Evolutionary conservation across 2,329 filamentous ascomycete genomes (phyloP).

Genomic region (Aspergillus pseudotamarii): DNA sequence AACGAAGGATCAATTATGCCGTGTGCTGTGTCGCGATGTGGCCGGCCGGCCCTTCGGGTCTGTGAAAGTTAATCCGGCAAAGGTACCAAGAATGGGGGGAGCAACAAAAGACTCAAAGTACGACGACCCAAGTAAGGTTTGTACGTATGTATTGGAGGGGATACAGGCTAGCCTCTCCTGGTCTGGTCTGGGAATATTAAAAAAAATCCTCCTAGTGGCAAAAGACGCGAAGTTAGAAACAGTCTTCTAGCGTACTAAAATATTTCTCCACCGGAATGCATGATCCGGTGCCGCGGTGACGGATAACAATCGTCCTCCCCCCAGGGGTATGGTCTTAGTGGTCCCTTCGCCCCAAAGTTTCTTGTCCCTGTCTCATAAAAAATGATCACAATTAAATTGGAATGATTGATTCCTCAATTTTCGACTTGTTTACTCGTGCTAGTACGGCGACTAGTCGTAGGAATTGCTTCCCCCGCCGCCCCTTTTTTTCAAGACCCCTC

Average conservation of each 20-base stretch:
- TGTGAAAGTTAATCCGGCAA: neutral
- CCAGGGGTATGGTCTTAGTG: constrained; percentile 11
- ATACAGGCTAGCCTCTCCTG: neutral
- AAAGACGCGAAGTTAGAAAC: constrained; percentile 4
- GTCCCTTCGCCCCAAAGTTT: constrained; percentile 1
- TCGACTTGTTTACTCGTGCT: constrained; percentile 1
- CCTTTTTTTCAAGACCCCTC: constrained; percentile 5
- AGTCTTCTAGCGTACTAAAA: constrained; percentile 4
- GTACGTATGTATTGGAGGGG: neutral
- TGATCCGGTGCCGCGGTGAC: constrained; percentile 41
- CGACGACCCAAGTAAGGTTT: constrained; percentile 1
- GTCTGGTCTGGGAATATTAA: neutral
- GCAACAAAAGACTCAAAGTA: neutral
- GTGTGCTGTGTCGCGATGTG: neutral
- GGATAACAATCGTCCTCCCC: constrained; percentile 27
- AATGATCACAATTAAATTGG: neutral
- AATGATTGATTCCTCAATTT: constrained; percentile 1
- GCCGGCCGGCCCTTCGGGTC: neutral
- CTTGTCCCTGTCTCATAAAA: constrained; percentile 6
- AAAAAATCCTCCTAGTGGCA: constrained; percentile 11
- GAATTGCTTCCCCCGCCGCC: neutral
- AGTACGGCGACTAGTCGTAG: neutral
- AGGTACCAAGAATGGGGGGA: neutral
- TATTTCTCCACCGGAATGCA: constrained; percentile 33
- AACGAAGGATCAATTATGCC: neutral